phyloP scores from a whole-genome alignment of 306 rosid species.

The Pterocarpus macrocarpus region DNA sequence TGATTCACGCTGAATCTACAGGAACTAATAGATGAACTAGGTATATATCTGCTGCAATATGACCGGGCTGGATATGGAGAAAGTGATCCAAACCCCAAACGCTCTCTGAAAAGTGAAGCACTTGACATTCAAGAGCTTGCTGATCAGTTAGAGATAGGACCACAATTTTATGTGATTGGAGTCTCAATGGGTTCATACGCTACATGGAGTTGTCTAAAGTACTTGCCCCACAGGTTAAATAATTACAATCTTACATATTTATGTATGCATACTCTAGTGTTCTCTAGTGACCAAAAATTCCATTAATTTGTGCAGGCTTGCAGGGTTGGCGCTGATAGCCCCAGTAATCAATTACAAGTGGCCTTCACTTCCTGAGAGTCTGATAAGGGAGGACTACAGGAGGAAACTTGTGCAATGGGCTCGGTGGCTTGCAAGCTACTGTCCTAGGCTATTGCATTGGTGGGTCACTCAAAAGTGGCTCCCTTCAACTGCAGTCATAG shows the following conservation, averaged over 20 bases:
- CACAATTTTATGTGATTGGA: slow-evolving; percentile 82
- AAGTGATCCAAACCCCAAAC: slow-evolving; percentile 88
- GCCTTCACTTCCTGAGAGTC: slow-evolving; percentile 79
- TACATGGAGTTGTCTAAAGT: slow-evolving; percentile 94
- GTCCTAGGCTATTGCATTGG: slow-evolving; percentile 80
- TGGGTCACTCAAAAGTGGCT: slow-evolving; percentile 93
- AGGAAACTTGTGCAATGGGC: slow-evolving; percentile 65
- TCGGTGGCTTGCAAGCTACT: slow-evolving; percentile 70
- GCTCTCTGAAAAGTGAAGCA: slow-evolving; percentile 81
- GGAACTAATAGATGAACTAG: slow-evolving; percentile 84
- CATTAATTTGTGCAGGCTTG: slow-evolving; percentile 69
- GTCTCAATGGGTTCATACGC: slow-evolving; percentile 94
- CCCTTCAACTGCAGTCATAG: slow-evolving; percentile 85
- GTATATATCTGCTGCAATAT: slow-evolving; percentile 76
- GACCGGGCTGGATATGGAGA: slow-evolving; percentile 96
- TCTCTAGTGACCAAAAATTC: not conserved
- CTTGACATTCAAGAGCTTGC: slow-evolving; percentile 88
- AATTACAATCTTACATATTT: slow-evolving; percentile 24
- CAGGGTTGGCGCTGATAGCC: slow-evolving; percentile 81
- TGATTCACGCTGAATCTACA: slow-evolving; percentile 50
- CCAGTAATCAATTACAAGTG: slow-evolving; percentile 85
- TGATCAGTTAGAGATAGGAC: slow-evolving; percentile 74
- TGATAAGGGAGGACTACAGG: slow-evolving; percentile 79
- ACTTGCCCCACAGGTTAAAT: slow-evolving; percentile 82
- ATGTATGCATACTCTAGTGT: not conserved